Evolutionary conservation across 345 rosid species (phyloP), one percentile per base, ranked within the genome.

Genomic region (Lepidium sativum): DNA sequence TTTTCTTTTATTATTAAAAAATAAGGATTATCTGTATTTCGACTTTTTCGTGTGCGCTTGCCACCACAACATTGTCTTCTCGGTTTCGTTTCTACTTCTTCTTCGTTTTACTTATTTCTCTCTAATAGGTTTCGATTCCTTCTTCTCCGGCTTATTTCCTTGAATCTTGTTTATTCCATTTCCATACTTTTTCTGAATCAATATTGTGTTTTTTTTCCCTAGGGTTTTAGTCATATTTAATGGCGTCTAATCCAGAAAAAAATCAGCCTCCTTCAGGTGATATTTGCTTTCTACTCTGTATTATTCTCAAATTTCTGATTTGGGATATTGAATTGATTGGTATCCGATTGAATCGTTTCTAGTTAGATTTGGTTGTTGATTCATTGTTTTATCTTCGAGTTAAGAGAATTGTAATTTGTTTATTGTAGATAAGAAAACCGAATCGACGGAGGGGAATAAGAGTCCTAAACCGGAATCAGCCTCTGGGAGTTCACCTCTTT

Each of bases 241-340:
- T 88, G 96, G 86, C 96, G 61, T 81, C 89, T 31, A 67, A 75
- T 78, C 69, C 82, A 37, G 73, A 77, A 74, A 80, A 82, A 76
- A 86, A 68, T 29, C 77, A 70, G 51, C 77, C 61, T 73, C 78
- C 86, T 56, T 63, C 89, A 53, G 96, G 96, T 86, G 55, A 64
- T 6, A 67, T 39, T 52, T 37, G 13, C 3, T 18, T 47, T 38
- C 31, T 5, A 10, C 58, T 54, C 4, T 12, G 13, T 54, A 1
- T 34, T 67, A 1, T 16, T 69, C 48, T 18, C 59, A 4, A 33
- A 45, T 61, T 64, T 17, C 4, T 56, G 58, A 63, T 70, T 50
- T 54, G 33, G 8, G 9, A 35, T 52, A 12, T 15, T 58, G 21
- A 17, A 7, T 8, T 16, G 21, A 40, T 41, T 41, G 14, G 4